Evolutionary conservation across 1,284 basidiomycete species (phyloP).

Genomic region (Sporisorium reilianum): DNA sequence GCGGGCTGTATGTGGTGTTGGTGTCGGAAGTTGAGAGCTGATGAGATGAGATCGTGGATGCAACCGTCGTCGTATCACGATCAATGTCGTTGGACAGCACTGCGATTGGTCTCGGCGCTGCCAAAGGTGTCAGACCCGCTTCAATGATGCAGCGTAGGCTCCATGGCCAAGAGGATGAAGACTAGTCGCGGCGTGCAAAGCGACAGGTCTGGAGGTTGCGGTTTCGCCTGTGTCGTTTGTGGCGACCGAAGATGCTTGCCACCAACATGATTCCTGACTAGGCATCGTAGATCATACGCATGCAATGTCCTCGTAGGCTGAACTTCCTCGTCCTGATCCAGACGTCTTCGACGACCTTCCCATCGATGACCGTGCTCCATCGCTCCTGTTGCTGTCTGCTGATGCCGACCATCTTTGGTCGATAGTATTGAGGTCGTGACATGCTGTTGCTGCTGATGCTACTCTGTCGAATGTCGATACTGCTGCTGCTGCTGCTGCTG

Average conservation of each 20-base stretch:
- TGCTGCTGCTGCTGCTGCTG: conserved; percentile 2
- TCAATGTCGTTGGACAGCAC: not conserved
- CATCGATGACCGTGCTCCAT: too few species aligned
- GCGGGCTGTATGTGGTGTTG: not conserved
- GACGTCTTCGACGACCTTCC: not conserved
- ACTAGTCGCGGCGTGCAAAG: not conserved
- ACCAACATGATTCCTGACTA: not conserved
- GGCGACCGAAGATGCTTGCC: not conserved
- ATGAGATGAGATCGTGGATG: not conserved
- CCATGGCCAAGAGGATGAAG: not conserved
- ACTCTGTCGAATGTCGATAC: not conserved
- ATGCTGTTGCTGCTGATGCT: too few species aligned
- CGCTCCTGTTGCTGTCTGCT: not conserved
- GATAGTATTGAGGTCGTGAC: too few species aligned
- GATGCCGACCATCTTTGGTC: too few species aligned
- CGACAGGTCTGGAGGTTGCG: not conserved
- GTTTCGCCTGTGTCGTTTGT: not conserved
- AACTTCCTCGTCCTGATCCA: too few species aligned
- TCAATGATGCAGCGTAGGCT: not conserved
- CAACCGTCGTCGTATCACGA: not conserved
- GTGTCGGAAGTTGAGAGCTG: not conserved
- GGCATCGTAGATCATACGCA: not conserved
- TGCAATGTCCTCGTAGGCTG: not conserved
- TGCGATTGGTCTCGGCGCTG: not conserved
- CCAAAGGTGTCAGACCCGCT: not conserved